These are phyloP conservation scores for Psilocybe subaeruginosa DNA, from an alignment of 768 basidiomycete species.

Conservation along the genomic window DNA sequence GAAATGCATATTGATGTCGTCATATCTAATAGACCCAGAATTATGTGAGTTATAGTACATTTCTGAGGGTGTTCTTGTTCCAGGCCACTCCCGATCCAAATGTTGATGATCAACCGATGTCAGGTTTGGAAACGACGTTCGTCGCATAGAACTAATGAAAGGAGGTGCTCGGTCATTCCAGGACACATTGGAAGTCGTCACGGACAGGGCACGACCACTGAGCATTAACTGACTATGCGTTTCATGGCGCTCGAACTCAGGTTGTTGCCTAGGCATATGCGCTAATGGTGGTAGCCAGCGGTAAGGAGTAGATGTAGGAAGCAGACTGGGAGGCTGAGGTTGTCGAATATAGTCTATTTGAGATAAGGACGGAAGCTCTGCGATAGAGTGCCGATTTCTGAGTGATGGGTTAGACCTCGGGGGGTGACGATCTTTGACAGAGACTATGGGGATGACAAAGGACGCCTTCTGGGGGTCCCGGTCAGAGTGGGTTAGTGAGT, in stretches of 20 bases:
- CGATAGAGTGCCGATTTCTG: not conserved
- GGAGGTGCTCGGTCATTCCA: constrained; percentile 15
- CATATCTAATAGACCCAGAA: not conserved
- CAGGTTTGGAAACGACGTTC: constrained; percentile 20
- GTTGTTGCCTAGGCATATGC: not conserved
- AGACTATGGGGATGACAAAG: not conserved
- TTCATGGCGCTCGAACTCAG: not conserved
- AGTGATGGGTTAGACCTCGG: not conserved
- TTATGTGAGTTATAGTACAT: not conserved
- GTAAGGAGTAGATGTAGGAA: not conserved
- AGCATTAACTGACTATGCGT: not conserved
- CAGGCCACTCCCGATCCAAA: not conserved
- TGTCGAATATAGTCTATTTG: not conserved
- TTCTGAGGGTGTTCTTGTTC: not conserved
- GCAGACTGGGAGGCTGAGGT: not conserved
- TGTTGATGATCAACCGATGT: not conserved
- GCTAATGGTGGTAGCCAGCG: not conserved
- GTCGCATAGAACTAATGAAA: constrained; percentile 21
- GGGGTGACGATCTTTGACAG: not conserved
- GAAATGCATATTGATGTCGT: constrained; percentile 15
- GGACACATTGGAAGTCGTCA: not conserved
- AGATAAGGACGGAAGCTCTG: not conserved
- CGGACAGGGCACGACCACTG: not conserved
- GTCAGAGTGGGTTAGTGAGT: not conserved
- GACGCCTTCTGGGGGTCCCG: not conserved